These are phyloP conservation scores for Arxiozyma heterogenica DNA, from an alignment of 1,139 yeast species.

Conservation along the genomic window DNA sequence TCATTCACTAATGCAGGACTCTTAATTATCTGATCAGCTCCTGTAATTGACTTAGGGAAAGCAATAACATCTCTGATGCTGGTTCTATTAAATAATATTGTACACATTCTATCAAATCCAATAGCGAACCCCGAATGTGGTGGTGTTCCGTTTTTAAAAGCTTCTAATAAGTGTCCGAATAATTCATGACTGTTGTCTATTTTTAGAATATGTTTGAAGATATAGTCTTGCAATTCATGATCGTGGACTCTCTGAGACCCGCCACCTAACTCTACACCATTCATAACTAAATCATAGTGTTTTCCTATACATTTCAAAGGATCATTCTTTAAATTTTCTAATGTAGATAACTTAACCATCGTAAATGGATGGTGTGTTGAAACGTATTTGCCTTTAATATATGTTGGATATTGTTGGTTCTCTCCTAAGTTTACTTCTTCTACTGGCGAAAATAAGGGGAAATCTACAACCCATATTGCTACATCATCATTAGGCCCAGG, in stretches of 20 bases:
- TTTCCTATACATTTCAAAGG: constrained; percentile 78
- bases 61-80: constrained; percentile 91
- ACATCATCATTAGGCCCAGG: constrained; percentile 31
- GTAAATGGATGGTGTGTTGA: constrained; percentile 97
- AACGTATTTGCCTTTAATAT: constrained; percentile 40
- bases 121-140: constrained; percentile 97
- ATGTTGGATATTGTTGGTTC: constrained; percentile 44
- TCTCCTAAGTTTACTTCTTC: constrained; percentile 13
- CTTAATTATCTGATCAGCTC: constrained; percentile 78
- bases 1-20: constrained; percentile 64
- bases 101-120: constrained; percentile 88
- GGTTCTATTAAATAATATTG: constrained; percentile 68
- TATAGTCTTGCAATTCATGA: constrained; percentile 59
- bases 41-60: constrained; percentile 87
- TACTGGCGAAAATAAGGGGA: constrained; percentile 82
- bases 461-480: constrained; percentile 80
- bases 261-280: constrained; percentile 95
- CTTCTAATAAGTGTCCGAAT: constrained; percentile 82
- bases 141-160: constrained; percentile 87
- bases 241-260: constrained; percentile 96
- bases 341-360: constrained; percentile 71
- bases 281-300: constrained; percentile 87
- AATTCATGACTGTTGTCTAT: constrained; percentile 49
- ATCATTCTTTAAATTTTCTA: constrained; percentile 40
- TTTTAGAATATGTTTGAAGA: constrained; percentile 48